A percentile compares a stretch with the other conserved stretches of the same genome.
Conservation (phyloP, 2,329 filamentous ascomycete species). For the Sclerotinia sclerotiorum region DNA sequence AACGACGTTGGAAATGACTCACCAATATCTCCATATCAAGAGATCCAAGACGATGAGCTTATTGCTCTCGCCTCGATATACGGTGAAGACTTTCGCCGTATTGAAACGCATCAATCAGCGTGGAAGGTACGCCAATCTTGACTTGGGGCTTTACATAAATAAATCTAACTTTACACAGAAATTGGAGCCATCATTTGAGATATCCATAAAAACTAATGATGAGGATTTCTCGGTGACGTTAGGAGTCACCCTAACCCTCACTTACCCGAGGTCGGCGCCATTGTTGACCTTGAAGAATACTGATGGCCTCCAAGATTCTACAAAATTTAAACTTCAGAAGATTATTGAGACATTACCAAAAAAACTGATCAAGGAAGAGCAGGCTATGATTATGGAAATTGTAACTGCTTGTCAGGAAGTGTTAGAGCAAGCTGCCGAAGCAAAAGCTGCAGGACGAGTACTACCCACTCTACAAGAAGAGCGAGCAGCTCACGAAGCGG, state of each 20-base stretch:
- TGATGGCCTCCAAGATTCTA: constrained; percentile 65
- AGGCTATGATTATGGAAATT: constrained; percentile 54
- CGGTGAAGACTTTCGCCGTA: constrained; percentile 79
- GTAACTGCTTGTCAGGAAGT: constrained; percentile 59
- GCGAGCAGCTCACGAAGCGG: constrained; percentile 77
- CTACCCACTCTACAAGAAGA: constrained; percentile 88
- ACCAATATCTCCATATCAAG: constrained; percentile 66
- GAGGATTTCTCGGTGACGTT: constrained; percentile 69
- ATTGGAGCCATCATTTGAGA: constrained; percentile 79
- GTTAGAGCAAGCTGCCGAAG: constrained; percentile 81
- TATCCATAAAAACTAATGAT: constrained; percentile 73
- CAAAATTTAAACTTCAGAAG: constrained; percentile 67
- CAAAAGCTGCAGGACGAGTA: constrained; percentile 71
- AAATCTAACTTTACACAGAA: constrained; percentile 51
- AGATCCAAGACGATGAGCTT: constrained; percentile 85
- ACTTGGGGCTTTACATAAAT: neutral
- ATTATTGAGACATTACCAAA: constrained; percentile 60
- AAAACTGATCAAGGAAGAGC: constrained; percentile 51
- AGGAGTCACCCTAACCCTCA: constrained; percentile 80
- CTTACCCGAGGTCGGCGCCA: constrained; percentile 84
- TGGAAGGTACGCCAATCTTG: constrained; percentile 70
- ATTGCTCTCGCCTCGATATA: constrained; percentile 86
- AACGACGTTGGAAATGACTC: constrained; percentile 37
- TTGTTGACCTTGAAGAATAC: constrained; percentile 67
- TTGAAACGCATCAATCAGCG: constrained; percentile 66